Percentiles rank a stretch among this genome's conserved stretches.
phyloP scores from a whole-genome alignment of 805 yeast genomes.

The Candida saitoana region DNA sequence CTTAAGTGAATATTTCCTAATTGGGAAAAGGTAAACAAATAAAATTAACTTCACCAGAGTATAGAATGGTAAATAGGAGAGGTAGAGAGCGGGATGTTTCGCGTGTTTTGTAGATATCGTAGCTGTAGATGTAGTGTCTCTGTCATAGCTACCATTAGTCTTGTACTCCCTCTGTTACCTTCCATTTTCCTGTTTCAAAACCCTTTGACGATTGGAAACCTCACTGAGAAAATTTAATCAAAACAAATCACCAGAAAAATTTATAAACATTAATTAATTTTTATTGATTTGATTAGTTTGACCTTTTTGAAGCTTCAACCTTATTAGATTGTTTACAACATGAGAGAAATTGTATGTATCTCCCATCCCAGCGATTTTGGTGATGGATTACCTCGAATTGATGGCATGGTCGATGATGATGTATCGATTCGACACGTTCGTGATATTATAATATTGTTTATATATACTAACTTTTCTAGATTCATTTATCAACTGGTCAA shows the following conservation, averaged over 20 bases:
- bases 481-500: constrained; percentile 95
- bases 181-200: too few relatives aligned
- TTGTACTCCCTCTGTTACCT: too few relatives aligned
- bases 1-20: background rate
- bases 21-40: background rate
- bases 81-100: too few relatives aligned
- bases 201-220: too few relatives aligned
- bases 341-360: constrained; percentile 23
- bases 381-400: background rate
- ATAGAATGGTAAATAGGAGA: too few relatives aligned
- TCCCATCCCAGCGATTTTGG: background rate
- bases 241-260: background rate
- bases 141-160: too few relatives aligned
- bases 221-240: background rate
- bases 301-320: background rate
- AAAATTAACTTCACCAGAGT: background rate
- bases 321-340: constrained; percentile 2
- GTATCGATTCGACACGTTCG: too few relatives aligned
- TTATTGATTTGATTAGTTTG: too few relatives aligned
- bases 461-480: constrained; percentile 41
- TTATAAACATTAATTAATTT: too few relatives aligned
- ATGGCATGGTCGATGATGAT: background rate
- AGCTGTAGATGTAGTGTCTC: too few relatives aligned
- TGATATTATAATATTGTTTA: too few relatives aligned
- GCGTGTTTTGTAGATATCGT: too few relatives aligned